Base-by-base conservation (phyloP, 257 asterid species). In the Fraxinus pennsylvanica region DNA sequence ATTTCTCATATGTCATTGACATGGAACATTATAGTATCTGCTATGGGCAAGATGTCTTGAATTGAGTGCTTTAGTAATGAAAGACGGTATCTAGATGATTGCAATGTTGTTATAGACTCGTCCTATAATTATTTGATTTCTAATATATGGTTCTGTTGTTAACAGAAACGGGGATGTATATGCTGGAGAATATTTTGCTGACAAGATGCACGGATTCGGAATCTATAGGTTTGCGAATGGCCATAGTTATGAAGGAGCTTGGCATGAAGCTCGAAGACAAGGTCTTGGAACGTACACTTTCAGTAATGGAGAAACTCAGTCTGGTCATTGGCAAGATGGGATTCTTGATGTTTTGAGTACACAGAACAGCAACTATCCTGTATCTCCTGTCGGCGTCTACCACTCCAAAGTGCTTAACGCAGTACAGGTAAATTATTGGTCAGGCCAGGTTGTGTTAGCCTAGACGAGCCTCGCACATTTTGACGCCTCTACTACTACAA, bases 141-240 rank as follows among this genome's bases (percentile, higher is more conserved):
- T 39, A 8, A 39, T 43, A 43, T 43, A 43, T 30, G 25, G 29
- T 25, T 70, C 41, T 70, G 21, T 9, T n/a, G 74, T 69, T 19
- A 6, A 35, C 76, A 87, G 90, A 79, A 87, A 87, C 41, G 87
- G 85, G 43, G 90, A 87, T 61, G 77, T 73, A 52, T 87, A 87
- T 57, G 86, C 86, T 17, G 90, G 90, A 19, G 90, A 87, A 71
- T 85, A 87, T 76, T 87, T 87, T 80, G 85, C 88, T 6, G 90
- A 87, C 71, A 82, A 84, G 76, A 87, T 87, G 88, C 90, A 87
- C 61, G 90, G 90, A 2, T 87, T 85, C 66, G 90, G 90, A 54
- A 81, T 87, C 30, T 87, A 87, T 69, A 35, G 22, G 22, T 87
- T 87, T 81, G 84, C 84, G n/a, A 87, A 87, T 79, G 87, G 90